Evolutionary conservation across 805 yeast genomes (phyloP), one percentile per base, ranked within the genome.

Genomic region (Kockiozyma suomiensis): DNA sequence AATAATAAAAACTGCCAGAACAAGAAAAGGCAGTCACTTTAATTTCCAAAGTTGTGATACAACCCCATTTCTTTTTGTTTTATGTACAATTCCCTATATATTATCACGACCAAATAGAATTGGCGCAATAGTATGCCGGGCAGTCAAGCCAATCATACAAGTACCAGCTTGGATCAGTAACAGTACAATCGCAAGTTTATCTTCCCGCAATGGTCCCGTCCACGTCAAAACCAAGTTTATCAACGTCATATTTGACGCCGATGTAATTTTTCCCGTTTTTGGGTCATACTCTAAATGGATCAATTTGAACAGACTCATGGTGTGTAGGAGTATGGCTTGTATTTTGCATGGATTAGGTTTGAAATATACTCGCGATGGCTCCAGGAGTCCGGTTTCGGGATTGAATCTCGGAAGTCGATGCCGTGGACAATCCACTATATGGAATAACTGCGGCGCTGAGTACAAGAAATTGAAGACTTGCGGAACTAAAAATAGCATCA

Each of bases 191-290:
- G 97, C 88, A 56, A 94, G 76, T 23, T 71, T 76, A 70, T 89
- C 97, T 73, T 94, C 99, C 59, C 92, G 80, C 78, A 88, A 72
- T 3, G 99, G 97, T 0, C 99, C 99, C 45, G 86, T 78, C 88
- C 91, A 85, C 8, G 93, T 96, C 43, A 93, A 75, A 1, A 82
- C 80, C 62, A 94, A 77, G 70, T 93, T 94, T 66, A 94, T 91
- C 50, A 94, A 74, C 1, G 99, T 94, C 82, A 93, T 79, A 71
- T 94, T 94, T 12, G 94, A 85, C 57, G 88, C 83, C 60, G 79
- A 75, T 7, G 73, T 71, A 30, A 80, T 72, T 6, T 52, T 62
- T 21, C 64, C 71, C 13, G 67, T 68, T 47, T 67, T 69, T 17
- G 66, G 68, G 28, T 68, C 71, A 54, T 72, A 60, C 63, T 80